Conservation (phyloP, 768 basidiomycete genomes). For the Suillus fuscotomentosus region DNA sequence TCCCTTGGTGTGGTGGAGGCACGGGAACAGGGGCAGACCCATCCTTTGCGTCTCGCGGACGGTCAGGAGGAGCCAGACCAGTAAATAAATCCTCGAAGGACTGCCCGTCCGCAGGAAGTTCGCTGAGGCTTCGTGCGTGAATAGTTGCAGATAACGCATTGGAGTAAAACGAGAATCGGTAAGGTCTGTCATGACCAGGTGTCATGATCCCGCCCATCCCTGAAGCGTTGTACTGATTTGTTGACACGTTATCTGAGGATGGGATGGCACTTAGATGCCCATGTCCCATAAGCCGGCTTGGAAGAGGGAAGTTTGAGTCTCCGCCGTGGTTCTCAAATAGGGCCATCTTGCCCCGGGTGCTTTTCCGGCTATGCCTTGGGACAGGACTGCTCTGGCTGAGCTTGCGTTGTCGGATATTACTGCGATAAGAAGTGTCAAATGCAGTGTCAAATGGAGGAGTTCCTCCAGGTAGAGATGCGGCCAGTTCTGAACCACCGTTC, state of each 20-base stretch:
- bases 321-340: slow-evolving; percentile 71
- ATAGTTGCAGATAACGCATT: slow-evolving; percentile 91
- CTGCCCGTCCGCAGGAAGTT: slow-evolving; percentile 93
- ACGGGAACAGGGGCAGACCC: slow-evolving; percentile 13
- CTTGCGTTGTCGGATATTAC: slow-evolving; percentile 71
- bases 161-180: slow-evolving; percentile 98
- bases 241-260: slow-evolving; percentile 39
- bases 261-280: slow-evolving; percentile 38
- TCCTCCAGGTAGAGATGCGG: slow-evolving; percentile 2
- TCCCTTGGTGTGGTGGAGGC: neutral
- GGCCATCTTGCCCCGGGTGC: slow-evolving; percentile 81
- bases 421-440: slow-evolving; percentile 16
- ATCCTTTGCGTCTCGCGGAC: slow-evolving; percentile 10
- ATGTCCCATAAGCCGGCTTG: slow-evolving; percentile 30
- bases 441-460: slow-evolving; percentile 12
- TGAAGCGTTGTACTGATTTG: slow-evolving; percentile 9
- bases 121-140: slow-evolving; percentile 88
- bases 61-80: slow-evolving; percentile 36
- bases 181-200: slow-evolving; percentile 81
- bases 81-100: slow-evolving; percentile 88
- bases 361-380: slow-evolving; percentile 59
- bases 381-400: slow-evolving; percentile 78
- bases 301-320: slow-evolving; percentile 49
- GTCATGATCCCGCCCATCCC: slow-evolving; percentile 36
- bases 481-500: slow-evolving; percentile 9